Base-by-base conservation (phyloP, 768 basidiomycete species). In the Mycena rebaudengoi region DNA sequence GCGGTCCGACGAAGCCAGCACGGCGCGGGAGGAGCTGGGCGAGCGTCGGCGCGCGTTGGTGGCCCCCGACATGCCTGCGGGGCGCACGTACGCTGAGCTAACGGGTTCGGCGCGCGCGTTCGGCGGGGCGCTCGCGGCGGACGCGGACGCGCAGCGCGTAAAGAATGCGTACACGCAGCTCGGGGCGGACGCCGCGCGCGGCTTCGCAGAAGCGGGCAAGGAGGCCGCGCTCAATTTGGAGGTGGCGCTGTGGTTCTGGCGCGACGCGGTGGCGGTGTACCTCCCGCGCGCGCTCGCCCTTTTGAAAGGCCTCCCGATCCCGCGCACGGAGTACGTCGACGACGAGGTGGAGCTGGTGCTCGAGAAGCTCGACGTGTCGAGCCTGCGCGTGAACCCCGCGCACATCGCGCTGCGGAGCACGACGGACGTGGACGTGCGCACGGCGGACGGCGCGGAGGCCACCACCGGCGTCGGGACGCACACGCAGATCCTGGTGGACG, bases 231-330 rank as follows among this genome's bases (percentile, higher is more conserved):
- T n/a, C n/a, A n/a, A n/a, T n/a, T 70, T 88, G 66, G 87, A 90
- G 53, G 83, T 87, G 54, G 82, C 84, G 6, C 85, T 87, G 0
- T 92, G 91, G 91, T 85, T 92, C 77, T 91, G 88, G 88, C 85
- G 90, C 73, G 94, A 95, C 64, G 60, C 94, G 4, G 88, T 92
- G 80, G 91, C 89, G 69, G 90, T 92, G 12, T 94, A 94, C 70
- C 21, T 61, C 12, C 45, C 55, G 16, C 83, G 83, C 12, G 32
- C 86, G 1, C 71, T 90, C 57, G 68, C 60, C 30, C 75, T 83
- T 67, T 60, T 91, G 70, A 84, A 84, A 67, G 83, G 85, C 51
- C 75, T 91, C 18, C 90, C 90, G 12, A 90, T 92, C 54, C 91
- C 91, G 28, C 92, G 91, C 63, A 91, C 85, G 10, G 91, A 92